Conservation (phyloP, 2,329 filamentous ascomycete species). For the Chaetomium sp. region DNA sequence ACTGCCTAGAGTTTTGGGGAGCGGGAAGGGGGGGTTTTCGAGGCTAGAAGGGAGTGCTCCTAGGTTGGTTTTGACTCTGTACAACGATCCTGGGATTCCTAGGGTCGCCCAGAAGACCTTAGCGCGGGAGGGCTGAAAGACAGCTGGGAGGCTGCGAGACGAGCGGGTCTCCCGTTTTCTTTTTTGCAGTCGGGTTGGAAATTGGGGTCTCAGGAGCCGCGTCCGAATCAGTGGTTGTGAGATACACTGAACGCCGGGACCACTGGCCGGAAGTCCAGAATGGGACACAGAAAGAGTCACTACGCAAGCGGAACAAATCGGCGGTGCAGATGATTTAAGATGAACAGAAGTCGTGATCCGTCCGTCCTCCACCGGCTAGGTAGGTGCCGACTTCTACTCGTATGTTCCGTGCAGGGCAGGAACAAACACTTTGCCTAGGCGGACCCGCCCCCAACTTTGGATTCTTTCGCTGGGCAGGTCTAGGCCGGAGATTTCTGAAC, state of each 20-base stretch:
- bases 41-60: background rate
- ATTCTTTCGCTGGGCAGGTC: background rate
- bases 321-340: background rate
- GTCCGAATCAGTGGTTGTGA: background rate
- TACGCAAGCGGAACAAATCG: slow-evolving; percentile 2
- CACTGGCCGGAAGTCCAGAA: background rate
- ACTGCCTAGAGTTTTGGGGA: background rate
- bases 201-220: slow-evolving; percentile 12
- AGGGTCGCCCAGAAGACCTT: slow-evolving; percentile 13
- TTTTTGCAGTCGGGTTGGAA: slow-evolving; percentile 12
- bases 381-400: too few relatives aligned
- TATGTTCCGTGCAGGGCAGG: too few relatives aligned
- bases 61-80: slow-evolving; percentile 10
- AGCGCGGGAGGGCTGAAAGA: slow-evolving; percentile 26
- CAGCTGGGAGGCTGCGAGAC: slow-evolving; percentile 16
- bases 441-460: background rate
- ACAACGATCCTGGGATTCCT: slow-evolving; percentile 9
- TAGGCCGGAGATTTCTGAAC: background rate
- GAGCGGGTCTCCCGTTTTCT: slow-evolving; percentile 13
- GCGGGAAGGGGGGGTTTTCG: background rate
- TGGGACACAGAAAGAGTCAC: background rate
- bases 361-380: background rate
- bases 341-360: background rate
- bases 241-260: slow-evolving; percentile 3
- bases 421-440: background rate